phyloP scores from a whole-genome alignment of 345 rosid species.

The Arabidopsis arenosa region DNA sequence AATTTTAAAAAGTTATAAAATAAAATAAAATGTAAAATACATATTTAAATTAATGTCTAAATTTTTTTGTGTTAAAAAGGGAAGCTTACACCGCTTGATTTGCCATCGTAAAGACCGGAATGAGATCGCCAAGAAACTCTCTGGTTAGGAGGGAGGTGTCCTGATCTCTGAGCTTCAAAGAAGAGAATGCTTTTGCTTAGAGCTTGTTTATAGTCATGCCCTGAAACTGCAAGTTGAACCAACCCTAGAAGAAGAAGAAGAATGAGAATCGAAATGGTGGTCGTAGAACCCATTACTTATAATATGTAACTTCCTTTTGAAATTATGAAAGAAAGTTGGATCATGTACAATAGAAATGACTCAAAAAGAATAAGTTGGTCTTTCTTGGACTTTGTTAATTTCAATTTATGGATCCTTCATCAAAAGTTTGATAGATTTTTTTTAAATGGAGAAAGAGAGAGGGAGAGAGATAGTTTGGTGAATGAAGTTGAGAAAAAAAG shows the following conservation, averaged over 20 bases:
- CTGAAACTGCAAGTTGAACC: constrained; percentile 61
- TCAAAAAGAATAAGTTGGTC: constrained; percentile 28
- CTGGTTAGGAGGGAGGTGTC: constrained; percentile 80
- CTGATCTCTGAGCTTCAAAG: constrained; percentile 98
- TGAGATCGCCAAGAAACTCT: constrained; percentile 88
- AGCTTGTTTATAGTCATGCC: constrained; percentile 91
- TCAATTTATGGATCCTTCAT: constrained; percentile 5
- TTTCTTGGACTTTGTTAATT: constrained; percentile 41
- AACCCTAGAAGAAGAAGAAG: constrained; percentile 59
- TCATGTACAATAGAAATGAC: background rate
- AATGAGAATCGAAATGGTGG: constrained; percentile 34
- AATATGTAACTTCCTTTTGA: background rate
- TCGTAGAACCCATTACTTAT: constrained; percentile 31
- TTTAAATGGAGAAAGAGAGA: background rate
- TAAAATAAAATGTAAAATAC: background rate
- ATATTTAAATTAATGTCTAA: background rate
- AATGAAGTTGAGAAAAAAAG: constrained; percentile 39
- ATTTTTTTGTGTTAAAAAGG: too few species aligned
- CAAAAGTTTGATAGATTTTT: constrained; percentile 25
- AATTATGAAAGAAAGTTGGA: constrained; percentile 9
- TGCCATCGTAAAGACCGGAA: constrained; percentile 90
- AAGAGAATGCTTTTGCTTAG: constrained; percentile 86
- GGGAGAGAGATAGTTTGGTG: constrained; percentile 38
- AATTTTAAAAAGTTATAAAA: background rate
- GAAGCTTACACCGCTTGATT: constrained; percentile 85